Evolutionary conservation across 352 stramenopile species (phyloP).

Genomic region (Phytopythium montanum): DNA sequence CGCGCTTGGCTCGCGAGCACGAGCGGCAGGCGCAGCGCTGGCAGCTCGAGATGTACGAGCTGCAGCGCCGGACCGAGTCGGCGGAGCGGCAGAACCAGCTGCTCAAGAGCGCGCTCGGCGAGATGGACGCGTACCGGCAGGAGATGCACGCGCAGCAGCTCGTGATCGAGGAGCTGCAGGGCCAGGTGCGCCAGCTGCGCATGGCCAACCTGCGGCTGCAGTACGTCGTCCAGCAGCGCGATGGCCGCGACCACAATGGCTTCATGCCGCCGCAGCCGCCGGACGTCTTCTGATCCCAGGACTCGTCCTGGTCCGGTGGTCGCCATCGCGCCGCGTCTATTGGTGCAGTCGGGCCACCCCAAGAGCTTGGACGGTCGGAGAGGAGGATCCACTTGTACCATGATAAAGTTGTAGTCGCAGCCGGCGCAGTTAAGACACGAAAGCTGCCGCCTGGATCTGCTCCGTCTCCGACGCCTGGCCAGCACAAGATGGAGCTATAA

Average conservation of each 20-base stretch:
- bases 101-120: constrained; percentile 36
- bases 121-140: constrained; percentile 38
- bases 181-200: constrained; percentile 66
- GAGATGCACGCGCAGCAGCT: constrained; percentile 57
- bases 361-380: neutral
- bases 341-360: too few species aligned
- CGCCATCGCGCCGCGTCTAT: neutral
- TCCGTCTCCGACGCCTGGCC: neutral
- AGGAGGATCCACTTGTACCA: neutral
- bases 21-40: constrained; percentile 39
- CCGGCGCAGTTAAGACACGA: neutral
- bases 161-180: constrained; percentile 62
- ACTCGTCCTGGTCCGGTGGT: neutral
- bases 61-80: constrained; percentile 39
- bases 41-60: constrained; percentile 46
- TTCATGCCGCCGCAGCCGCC: constrained; percentile 61
- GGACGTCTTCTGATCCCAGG: constrained; percentile 52
- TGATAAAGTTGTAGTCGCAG: constrained; percentile 2
- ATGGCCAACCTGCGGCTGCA: constrained; percentile 68
- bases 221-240: constrained; percentile 69
- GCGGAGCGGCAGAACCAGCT: constrained; percentile 54
- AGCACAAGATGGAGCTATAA: neutral
- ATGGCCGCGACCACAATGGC: constrained; percentile 30
- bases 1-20: constrained; percentile 36
- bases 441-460: neutral